These are phyloP conservation scores for Phytopythium boreale DNA, from an alignment of 352 stramenopile genomes.

Conservation along the genomic window DNA sequence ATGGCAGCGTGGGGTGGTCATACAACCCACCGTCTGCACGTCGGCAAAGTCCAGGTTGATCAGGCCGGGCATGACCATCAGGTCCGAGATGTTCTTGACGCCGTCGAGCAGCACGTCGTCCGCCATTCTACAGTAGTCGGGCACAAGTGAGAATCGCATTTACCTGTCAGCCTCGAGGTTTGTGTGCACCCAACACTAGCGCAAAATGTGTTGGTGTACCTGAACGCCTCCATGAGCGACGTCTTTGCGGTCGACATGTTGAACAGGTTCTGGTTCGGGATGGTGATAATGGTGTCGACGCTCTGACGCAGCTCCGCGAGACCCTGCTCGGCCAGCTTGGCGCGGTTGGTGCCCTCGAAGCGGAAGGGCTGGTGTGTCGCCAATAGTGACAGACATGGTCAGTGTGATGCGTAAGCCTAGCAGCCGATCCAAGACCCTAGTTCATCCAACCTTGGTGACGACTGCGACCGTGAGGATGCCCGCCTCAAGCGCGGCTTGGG, in stretches of 20 bases:
- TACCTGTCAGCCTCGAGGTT: not conserved
- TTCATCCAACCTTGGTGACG: constrained; percentile 66
- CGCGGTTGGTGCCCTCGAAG: constrained; percentile 81
- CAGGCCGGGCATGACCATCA: constrained; percentile 87
- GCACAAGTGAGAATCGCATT: not conserved
- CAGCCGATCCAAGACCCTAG: not conserved
- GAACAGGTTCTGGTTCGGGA: constrained; percentile 89
- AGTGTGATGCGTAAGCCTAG: no score
- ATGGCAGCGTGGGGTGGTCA: not conserved
- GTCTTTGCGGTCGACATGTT: constrained; percentile 87
- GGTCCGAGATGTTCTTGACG: constrained; percentile 87
- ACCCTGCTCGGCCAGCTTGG: constrained; percentile 75
- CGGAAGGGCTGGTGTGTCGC: constrained; percentile 53
- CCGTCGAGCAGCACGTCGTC: constrained; percentile 85
- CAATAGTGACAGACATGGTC: constrained; percentile 3
- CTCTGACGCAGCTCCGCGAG: constrained; percentile 78
- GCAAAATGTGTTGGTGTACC: constrained; percentile 21
- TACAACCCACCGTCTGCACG: constrained; percentile 65
- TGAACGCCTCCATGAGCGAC: constrained; percentile 86
- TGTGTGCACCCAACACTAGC: not conserved
- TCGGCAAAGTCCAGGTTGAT: constrained; percentile 89
- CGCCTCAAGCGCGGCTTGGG: constrained; percentile 74
- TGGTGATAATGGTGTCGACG: constrained; percentile 87
- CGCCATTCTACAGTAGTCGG: constrained; percentile 58
- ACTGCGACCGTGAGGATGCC: constrained; percentile 85